These are phyloP conservation scores for Wickerhamomyces subpelliculosus DNA, from an alignment of 805 yeast species.

Conservation along the genomic window DNA sequence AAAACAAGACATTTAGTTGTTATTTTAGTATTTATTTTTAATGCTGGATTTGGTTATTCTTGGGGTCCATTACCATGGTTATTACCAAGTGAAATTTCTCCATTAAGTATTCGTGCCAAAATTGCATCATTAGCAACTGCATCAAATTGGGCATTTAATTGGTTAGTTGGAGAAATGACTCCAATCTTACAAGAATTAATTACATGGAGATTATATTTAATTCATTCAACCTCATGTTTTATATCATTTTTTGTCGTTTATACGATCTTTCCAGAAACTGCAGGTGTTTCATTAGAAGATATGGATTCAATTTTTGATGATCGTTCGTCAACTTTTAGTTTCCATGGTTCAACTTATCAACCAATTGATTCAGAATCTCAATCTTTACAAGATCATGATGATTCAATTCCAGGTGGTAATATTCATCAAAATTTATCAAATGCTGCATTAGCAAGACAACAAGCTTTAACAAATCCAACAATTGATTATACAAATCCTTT, in stretches of 20 bases:
- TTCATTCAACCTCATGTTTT: conserved; percentile 75
- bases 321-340: conserved; percentile 29
- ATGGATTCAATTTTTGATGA: conserved; percentile 90
- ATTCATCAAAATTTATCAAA: conserved; percentile 22
- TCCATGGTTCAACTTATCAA: conserved; percentile 21
- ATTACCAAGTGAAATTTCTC: conserved; percentile 80
- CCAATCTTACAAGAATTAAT: conserved; percentile 76
- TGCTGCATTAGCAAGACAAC: conserved; percentile 39
- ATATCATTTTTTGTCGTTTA: conserved; percentile 68
- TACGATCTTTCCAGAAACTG: conserved; percentile 80
- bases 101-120: conserved; percentile 76
- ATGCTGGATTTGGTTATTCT: conserved; percentile 79
- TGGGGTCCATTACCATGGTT: conserved; percentile 97
- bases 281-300: conserved; percentile 81
- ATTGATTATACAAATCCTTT: conserved; percentile 21
- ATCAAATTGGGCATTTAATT: conserved; percentile 89
- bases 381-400: conserved; percentile 2
- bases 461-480: conserved; percentile 16
- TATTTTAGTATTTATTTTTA: conserved; percentile 66
- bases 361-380: conserved; percentile 13
- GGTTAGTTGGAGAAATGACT: conserved; percentile 86
- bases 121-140: conserved; percentile 91
- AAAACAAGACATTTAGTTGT: conserved; percentile 70
- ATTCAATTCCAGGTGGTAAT: neutral
- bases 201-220: conserved; percentile 72